These are phyloP conservation scores for Lasiodiplodia gonubiensis DNA, from an alignment of 2,329 filamentous ascomycete species.

Conservation along the genomic window DNA sequence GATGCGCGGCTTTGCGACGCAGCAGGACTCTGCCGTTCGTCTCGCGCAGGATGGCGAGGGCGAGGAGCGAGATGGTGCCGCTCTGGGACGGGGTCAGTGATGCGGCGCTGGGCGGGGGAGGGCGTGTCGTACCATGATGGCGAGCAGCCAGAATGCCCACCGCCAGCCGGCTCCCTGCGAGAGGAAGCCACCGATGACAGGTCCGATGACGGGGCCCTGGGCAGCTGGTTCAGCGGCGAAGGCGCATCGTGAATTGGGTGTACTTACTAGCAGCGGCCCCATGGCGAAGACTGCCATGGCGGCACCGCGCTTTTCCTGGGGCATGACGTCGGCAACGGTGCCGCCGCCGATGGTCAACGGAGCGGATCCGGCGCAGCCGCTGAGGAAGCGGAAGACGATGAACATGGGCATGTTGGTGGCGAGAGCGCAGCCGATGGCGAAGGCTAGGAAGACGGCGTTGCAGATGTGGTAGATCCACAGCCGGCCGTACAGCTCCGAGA, in stretches of 20 bases:
- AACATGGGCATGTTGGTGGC: slow-evolving; percentile 45
- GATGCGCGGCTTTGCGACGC: slow-evolving; percentile 50
- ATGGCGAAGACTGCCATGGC: slow-evolving; percentile 47
- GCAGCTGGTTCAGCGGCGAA: neutral
- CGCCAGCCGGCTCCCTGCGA: slow-evolving; percentile 42
- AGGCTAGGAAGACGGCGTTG: slow-evolving; percentile 58
- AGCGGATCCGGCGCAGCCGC: slow-evolving; percentile 41
- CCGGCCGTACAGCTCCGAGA: slow-evolving; percentile 46
- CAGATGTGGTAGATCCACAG: slow-evolving; percentile 40
- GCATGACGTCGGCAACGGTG: slow-evolving; percentile 45
- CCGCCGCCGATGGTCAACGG: slow-evolving; percentile 45
- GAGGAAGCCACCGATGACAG: slow-evolving; percentile 43
- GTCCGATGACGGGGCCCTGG: slow-evolving; percentile 42
- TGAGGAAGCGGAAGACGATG: slow-evolving; percentile 44
- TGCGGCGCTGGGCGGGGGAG: neutral
- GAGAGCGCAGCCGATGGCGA: slow-evolving; percentile 53
- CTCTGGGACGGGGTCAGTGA: no score
- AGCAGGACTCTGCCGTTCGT: slow-evolving; percentile 57
- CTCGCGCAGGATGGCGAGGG: slow-evolving; percentile 51
- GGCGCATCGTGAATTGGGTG: no score
- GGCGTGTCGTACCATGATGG: slow-evolving; percentile 29
- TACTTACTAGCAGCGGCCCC: slow-evolving; percentile 39
- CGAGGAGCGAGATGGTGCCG: slow-evolving; percentile 45
- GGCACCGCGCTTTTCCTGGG: slow-evolving; percentile 40
- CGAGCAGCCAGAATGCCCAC: slow-evolving; percentile 42